A percentile compares a stretch with the other conserved stretches of the same genome.
Conservation (phyloP, 768 basidiomycete species). For the Tricholoma bakamatsutake region DNA sequence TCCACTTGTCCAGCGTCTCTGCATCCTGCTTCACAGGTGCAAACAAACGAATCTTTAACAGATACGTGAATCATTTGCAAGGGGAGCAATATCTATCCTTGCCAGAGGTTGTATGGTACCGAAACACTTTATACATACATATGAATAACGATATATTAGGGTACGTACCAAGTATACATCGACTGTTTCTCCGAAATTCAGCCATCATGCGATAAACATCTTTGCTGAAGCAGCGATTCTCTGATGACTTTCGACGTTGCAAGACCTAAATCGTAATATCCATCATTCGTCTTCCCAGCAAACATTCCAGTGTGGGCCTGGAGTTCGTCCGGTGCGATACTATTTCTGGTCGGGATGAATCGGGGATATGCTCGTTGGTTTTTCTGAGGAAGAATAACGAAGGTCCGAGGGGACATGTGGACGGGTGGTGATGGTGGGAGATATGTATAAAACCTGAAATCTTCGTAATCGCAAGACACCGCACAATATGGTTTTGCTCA, state of each 20-base stretch:
- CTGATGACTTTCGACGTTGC: conserved; percentile 55
- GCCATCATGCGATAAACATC: conserved; percentile 12
- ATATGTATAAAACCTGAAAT: conserved; percentile 68
- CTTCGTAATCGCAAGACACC: background rate
- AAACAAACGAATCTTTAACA: too few relatives aligned
- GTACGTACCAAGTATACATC: background rate
- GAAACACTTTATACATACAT: conserved; percentile 1
- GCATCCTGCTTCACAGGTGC: too few relatives aligned
- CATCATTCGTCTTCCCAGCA: conserved; percentile 72
- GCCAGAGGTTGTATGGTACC: background rate
- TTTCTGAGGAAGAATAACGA: conserved; percentile 66
- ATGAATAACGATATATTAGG: conserved; percentile 5
- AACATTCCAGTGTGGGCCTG: conserved; percentile 91
- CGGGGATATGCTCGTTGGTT: conserved; percentile 40
- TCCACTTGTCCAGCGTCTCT: too few relatives aligned
- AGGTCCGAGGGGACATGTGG: conserved; percentile 55
- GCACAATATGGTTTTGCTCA: conserved; percentile 31
- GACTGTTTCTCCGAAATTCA: background rate
- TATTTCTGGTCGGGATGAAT: conserved; percentile 65
- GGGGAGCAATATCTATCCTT: too few relatives aligned
- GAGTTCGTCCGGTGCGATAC: conserved; percentile 66
- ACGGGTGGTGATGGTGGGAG: conserved; percentile 65
- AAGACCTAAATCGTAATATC: conserved; percentile 84
- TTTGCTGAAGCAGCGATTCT: conserved; percentile 39
- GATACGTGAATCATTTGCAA: too few relatives aligned